Evolutionary conservation across 73 alveolate genomes (phyloP).

Genomic region (Halteria grandinella): DNA sequence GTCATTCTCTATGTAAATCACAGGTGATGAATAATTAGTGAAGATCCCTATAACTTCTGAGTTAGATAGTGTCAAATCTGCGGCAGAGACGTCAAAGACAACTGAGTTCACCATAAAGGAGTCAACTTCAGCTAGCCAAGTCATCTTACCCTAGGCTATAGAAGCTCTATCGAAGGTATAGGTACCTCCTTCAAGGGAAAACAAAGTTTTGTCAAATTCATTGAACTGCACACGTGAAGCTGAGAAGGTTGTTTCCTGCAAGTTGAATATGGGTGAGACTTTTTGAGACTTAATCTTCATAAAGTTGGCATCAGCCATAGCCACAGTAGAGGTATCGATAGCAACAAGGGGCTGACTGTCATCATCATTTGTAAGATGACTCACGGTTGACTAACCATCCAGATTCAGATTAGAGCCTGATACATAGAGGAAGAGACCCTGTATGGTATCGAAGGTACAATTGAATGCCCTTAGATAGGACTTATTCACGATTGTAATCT

Average conservation of each 20-base stretch:
- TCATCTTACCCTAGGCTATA: conserved; percentile 1
- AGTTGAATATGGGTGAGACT: conserved; percentile 18
- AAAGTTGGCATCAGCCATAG: neutral
- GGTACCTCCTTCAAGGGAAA: neutral
- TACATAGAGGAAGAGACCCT: conserved; percentile 18
- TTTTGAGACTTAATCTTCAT: neutral
- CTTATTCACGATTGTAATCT: conserved; percentile 38
- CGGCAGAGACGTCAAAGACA: conserved; percentile 23
- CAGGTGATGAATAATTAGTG: conserved; percentile 21
- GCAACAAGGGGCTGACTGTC: neutral
- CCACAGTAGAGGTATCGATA: conserved; percentile 9
- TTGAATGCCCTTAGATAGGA: neutral
- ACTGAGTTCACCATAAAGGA: conserved; percentile 45
- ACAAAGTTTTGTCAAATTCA: conserved; percentile 27
- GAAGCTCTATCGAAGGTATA: conserved; percentile 3
- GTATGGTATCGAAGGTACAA: neutral
- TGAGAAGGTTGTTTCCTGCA: conserved; percentile 1
- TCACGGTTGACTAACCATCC: neutral
- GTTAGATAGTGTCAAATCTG: neutral
- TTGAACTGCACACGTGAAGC: neutral
- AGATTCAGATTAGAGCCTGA: conserved; percentile 12
- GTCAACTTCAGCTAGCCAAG: neutral
- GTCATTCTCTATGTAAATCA: conserved; percentile 26
- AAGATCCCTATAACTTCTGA: conserved; percentile 11
- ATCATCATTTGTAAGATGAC: neutral